These are phyloP conservation scores for Plasmodium yoelii DNA, from an alignment of 169 alveolate species.

Conservation along the genomic window DNA sequence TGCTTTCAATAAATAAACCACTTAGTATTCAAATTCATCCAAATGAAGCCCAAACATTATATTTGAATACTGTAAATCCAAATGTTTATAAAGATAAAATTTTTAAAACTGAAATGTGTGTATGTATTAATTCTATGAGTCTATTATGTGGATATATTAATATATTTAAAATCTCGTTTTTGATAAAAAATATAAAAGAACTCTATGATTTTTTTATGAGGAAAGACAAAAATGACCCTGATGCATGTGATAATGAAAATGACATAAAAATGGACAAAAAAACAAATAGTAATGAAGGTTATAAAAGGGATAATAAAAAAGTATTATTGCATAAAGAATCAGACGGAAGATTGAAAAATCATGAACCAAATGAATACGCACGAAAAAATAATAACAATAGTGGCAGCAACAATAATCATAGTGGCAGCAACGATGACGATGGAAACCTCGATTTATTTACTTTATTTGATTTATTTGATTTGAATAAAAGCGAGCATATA, in stretches of 20 bases:
- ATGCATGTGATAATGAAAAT: background rate
- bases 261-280: background rate
- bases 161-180: conserved; percentile 46
- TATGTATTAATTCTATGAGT: conserved; percentile 57
- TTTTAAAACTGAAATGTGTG: conserved; percentile 75
- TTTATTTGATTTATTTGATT: conserved; percentile 41
- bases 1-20: conserved; percentile 83
- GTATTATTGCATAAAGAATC: background rate
- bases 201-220: conserved; percentile 34
- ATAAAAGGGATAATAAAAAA: background rate
- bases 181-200: conserved; percentile 29
- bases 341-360: background rate
- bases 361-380: background rate
- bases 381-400: background rate
- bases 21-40: conserved; percentile 86
- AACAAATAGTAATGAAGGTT: background rate
- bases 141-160: conserved; percentile 50
- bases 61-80: conserved; percentile 50
- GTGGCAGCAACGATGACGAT: background rate
- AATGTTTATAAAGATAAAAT: conserved; percentile 47
- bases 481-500: conserved; percentile 13
- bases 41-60: conserved; percentile 71
- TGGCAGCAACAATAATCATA: background rate
- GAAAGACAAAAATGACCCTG: background rate
- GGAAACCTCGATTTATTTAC: conserved; percentile 1